Evolutionary conservation across 1,284 basidiomycete species (phyloP).

Genomic region (Trichosporon sp.): DNA sequence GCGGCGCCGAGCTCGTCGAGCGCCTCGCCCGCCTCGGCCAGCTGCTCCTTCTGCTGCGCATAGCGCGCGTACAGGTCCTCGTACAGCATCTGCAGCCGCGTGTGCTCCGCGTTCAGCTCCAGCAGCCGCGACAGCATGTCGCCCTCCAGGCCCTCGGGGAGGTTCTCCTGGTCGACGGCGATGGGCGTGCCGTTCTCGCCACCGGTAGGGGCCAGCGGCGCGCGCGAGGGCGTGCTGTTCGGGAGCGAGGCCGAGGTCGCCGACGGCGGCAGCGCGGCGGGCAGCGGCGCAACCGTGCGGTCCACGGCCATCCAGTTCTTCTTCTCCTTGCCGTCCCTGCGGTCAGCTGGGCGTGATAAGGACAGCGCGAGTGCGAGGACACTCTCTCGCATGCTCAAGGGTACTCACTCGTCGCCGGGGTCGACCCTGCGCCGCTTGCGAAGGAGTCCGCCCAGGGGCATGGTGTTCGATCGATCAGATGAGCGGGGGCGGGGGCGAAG

Average conservation of each 20-base stretch:
- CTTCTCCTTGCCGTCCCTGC: background rate
- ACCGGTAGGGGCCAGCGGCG: background rate
- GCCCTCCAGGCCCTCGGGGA: background rate
- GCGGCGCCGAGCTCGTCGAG: background rate
- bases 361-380: too few species aligned
- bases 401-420: background rate
- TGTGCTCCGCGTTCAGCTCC: background rate
- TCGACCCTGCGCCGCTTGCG: constrained; percentile 2
- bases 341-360: background rate
- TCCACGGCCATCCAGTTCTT: background rate
- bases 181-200: background rate
- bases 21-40: background rate
- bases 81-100: background rate
- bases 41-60: background rate
- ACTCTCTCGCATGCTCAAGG: too few species aligned
- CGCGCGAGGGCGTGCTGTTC: background rate
- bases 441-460: background rate
- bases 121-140: background rate
- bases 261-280: background rate
- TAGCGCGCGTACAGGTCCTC: background rate
- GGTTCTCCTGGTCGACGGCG: background rate
- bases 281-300: background rate
- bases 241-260: background rate
- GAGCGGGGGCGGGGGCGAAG: background rate
- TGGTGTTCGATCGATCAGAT: background rate